A percentile compares a stretch with the other conserved stretches of the same genome.
phyloP scores from a whole-genome alignment of 176 grass and related monocot genomes.

The Cenchrus fungigraminus region DNA sequence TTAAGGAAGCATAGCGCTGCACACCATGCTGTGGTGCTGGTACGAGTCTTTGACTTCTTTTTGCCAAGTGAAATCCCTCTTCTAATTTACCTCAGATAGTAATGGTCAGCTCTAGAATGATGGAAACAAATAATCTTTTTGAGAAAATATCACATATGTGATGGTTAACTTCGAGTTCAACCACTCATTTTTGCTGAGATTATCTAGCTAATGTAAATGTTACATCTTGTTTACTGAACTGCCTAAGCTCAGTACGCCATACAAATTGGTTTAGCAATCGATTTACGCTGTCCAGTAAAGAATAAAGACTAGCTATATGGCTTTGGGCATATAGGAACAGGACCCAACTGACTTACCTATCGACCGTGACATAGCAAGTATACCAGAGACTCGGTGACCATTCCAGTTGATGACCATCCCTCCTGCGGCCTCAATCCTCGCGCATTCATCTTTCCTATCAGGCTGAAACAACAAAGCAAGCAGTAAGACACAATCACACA shows the following conservation, averaged over 20 bases:
- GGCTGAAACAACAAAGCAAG: slow-evolving; percentile 54
- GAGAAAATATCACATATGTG: no score
- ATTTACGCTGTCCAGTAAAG: neutral
- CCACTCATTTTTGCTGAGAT: no score
- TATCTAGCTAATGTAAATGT: no score
- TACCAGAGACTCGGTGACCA: slow-evolving; percentile 67
- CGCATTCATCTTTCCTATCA: slow-evolving; percentile 63
- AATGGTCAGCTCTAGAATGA: no score
- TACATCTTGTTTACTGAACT: neutral
- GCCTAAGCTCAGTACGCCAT: neutral
- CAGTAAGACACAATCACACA: neutral
- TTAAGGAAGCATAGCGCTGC: no score
- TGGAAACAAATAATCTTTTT: no score
- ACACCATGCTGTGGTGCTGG: no score
- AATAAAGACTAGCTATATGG: neutral
- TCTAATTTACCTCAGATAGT: no score
- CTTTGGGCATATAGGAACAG: neutral
- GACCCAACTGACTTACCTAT: slow-evolving; percentile 58
- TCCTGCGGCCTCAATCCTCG: slow-evolving; percentile 76
- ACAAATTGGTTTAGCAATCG: neutral
- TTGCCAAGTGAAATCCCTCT: no score
- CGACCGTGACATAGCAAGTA: slow-evolving; percentile 84
- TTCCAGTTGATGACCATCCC: slow-evolving; percentile 75
- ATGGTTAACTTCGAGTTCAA: no score
- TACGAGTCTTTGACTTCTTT: no score